Base-by-base conservation (phyloP, 2,329 filamentous ascomycete genomes). In the Penicillium oxalicum region DNA sequence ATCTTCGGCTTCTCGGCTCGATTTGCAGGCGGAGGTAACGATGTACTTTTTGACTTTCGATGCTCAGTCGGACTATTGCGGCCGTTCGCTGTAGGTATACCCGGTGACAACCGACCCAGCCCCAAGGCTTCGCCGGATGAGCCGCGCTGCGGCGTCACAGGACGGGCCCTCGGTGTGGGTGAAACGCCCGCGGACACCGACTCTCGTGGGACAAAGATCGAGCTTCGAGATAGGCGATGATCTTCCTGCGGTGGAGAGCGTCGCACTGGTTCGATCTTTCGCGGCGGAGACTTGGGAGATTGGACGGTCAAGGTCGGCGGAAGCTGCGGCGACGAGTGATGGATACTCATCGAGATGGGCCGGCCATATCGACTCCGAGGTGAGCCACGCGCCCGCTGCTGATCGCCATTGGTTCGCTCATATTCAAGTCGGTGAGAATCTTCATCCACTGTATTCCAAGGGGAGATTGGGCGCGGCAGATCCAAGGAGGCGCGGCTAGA, bases 1-100 rank as follows among this genome's bases (percentile, higher is more conserved):
- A 86, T 78, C 59, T 81, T 84, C 4, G 86, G 85, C 67, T 94
- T 95, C 36, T 88, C 87, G 28, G 83, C 82, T 47, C 91, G 82
- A 65, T 94, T 93, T 34, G 91, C 78, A 0, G 87, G 86, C 4
- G 89, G 88, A 8, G 88, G 87, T 9, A 76, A 66, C 4, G 77
- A 76, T 2, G 62, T 52, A 40, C 68, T 70, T 52, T 71, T 70
- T 11, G 52, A 40, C 44, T 68, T 66, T 9, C 61, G 58, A 28
- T 32, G 29, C 7, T 65, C 63, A 9, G 68, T 51, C 8, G 56
- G 48, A 12, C 58, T 61, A 25, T 49, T 35, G 47, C 48, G 43
- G 12, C 53, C 42, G 51, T 51, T 48, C 35, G 57, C 44, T 7
- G 42, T 9, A 25, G 53, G 32, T 39, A 45, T 28, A 45, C 50